Evolutionary conservation across 257 asterid genomes (phyloP).

Genomic region (Salvia rosmarinus): DNA sequence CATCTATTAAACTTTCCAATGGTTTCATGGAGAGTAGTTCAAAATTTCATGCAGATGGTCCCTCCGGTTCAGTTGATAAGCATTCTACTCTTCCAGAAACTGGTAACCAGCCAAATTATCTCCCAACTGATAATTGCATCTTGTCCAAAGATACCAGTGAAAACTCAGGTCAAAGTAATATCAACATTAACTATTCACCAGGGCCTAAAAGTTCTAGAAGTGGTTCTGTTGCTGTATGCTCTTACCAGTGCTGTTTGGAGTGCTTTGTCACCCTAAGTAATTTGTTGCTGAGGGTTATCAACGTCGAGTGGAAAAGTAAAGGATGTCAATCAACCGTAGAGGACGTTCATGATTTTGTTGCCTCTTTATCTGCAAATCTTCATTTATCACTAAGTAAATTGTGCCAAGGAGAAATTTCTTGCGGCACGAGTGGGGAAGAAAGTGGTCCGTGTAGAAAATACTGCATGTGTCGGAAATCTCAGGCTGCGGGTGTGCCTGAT

Average conservation of each 20-base stretch:
- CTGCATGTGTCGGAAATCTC: constrained; percentile 29
- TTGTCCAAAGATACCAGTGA: constrained; percentile 32
- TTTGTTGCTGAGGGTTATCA: constrained; percentile 47
- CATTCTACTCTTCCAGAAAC: constrained; percentile 33
- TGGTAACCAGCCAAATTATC: constrained; percentile 26
- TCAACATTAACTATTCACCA: constrained; percentile 19
- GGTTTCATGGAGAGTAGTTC: constrained; percentile 44
- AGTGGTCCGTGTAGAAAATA: constrained; percentile 28
- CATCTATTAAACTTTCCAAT: constrained; percentile 46
- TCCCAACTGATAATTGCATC: constrained; percentile 31
- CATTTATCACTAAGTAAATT: constrained; percentile 57
- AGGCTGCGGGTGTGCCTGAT: constrained; percentile 25
- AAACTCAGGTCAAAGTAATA: constrained; percentile 32
- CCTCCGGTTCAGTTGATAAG: constrained; percentile 33
- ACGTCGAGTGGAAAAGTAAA: constrained; percentile 43
- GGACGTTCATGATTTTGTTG: constrained; percentile 72
- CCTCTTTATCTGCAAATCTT: constrained; percentile 71
- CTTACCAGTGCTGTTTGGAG: constrained; percentile 68
- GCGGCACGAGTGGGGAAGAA: constrained; percentile 28
- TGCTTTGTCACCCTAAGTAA: constrained; percentile 62
- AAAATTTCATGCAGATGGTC: constrained; percentile 38
- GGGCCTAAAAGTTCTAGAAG: constrained; percentile 28
- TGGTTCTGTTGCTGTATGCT: constrained; percentile 45
- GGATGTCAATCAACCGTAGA: constrained; percentile 53
- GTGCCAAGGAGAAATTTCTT: constrained; percentile 33